Evolutionary conservation across 352 stramenopile species (phyloP).

Genomic region (Pythium dissimile): DNA sequence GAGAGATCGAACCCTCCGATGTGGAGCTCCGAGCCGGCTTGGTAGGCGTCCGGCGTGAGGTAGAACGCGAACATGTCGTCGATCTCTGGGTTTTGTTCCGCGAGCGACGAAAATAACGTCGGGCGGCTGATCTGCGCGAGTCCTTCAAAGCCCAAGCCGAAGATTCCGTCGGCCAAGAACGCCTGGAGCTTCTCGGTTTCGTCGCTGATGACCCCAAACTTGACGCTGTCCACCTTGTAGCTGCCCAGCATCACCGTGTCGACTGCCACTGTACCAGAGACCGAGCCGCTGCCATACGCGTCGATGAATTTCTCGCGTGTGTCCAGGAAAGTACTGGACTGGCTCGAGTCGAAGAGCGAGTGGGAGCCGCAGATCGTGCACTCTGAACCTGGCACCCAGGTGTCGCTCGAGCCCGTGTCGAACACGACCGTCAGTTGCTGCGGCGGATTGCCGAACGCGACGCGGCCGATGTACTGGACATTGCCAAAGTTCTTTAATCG

Average conservation of each 20-base stretch:
- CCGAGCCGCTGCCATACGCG: conserved; percentile 77
- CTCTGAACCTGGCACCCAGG: conserved; percentile 60
- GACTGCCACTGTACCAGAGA: conserved; percentile 69
- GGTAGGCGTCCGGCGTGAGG: conserved; percentile 75
- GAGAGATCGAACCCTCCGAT: conserved; percentile 84
- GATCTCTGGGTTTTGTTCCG: conserved; percentile 59
- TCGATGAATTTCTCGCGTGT: conserved; percentile 77
- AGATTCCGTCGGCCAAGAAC: conserved; percentile 88
- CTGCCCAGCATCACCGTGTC: conserved; percentile 71
- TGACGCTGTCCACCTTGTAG: conserved; percentile 68
- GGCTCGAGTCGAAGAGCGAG: conserved; percentile 42
- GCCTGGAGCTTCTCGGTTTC: conserved; percentile 71
- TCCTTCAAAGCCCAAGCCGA: conserved; percentile 82
- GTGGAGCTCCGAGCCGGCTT: conserved; percentile 67
- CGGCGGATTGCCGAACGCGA: conserved; percentile 69
- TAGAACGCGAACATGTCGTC: conserved; percentile 89
- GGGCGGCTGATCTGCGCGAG: conserved; percentile 84
- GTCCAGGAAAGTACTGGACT: conserved; percentile 67
- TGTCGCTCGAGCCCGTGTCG: conserved; percentile 80
- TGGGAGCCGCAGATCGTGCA: conserved; percentile 56
- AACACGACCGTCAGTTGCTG: conserved; percentile 73
- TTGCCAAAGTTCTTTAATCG: conserved; percentile 80
- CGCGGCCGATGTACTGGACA: conserved; percentile 74
- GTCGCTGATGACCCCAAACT: conserved; percentile 68
- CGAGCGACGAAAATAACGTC: conserved; percentile 74